Evolutionary conservation across 148 eudicot genomes (phyloP), one percentile per base, ranked within the genome.

Genomic region (Diospyros lotus): DNA sequence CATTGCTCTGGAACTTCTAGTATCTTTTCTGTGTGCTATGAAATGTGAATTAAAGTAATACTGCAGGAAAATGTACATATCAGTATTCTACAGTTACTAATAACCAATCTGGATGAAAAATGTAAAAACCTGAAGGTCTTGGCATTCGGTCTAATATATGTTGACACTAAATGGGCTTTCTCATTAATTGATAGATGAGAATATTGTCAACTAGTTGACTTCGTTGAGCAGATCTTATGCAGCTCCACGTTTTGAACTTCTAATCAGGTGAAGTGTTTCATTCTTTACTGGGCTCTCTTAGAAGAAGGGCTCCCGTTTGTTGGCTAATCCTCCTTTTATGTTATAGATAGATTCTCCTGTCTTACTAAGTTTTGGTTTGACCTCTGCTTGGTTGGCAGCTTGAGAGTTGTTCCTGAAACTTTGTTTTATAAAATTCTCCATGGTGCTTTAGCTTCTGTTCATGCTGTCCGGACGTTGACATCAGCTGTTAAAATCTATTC

Each of bases 101-200:
- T 77, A 68, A 60, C 54, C 51, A 15, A 69, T 71, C 72, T 81
- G 67, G 77, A 73, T 69, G 56, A 56, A 70, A 79, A 64, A 71
- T 66, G 73, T 76, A 63, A 48, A 53, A 59, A 41, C 68, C 58
- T 76, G 50, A 67, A 83, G 85, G 81, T 78, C 82, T 68, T 80
- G 82, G 63, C 69, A 54, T 64, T 74, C 17, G 68, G 9, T 17
- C 63, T 63, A 50, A 68, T 68, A 66, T 83, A 54, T 69, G 61
- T 81, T 85, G 77, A 77, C 79, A 84, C 95, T 90, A 89, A 94
- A 86, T 83, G 66, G 69, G 56, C 78, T 91, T 90, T 90, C 82
- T 91, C 87, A 79, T 87, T 84, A 86, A 87, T 85, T 87, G 89
- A 63, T 94, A 89, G 95, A 91, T 92, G 81, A 86, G 77, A 86